A percentile compares a stretch with the other conserved stretches of the same genome.
Evolutionary conservation across 202 grass and related monocot species (phyloP).

Genomic region (Musa balbisiana): DNA sequence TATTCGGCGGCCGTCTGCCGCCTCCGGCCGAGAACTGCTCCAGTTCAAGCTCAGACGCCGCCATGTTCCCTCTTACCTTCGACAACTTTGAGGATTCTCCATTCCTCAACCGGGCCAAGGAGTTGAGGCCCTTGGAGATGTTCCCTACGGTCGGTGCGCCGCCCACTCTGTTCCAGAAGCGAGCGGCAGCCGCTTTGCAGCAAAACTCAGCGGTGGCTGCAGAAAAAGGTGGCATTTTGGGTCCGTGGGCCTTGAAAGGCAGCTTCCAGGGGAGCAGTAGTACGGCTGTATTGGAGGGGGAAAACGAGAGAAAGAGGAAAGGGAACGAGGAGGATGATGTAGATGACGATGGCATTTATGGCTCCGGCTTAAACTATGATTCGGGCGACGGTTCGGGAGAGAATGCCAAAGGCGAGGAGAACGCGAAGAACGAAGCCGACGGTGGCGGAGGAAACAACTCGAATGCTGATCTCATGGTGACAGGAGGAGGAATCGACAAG

Average conservation of each 20-base stretch:
- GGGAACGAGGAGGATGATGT: slow-evolving; percentile 40
- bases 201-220: not conserved
- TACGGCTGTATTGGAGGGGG: not conserved
- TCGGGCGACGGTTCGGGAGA: slow-evolving; percentile 27
- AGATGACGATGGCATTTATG: slow-evolving; percentile 47
- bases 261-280: not conserved
- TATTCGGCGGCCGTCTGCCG: slow-evolving; percentile 24
- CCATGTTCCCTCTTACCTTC: not conserved
- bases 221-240: slow-evolving; percentile 30
- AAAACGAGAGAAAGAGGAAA: slow-evolving; percentile 15
- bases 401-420: slow-evolving; percentile 6
- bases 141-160: not conserved
- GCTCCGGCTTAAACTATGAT: slow-evolving; percentile 27
- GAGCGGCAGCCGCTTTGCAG: slow-evolving; percentile 11
- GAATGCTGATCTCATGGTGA: slow-evolving; percentile 9
- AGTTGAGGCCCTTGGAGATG: slow-evolving; percentile 12
- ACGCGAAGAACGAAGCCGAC: not conserved
- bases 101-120: slow-evolving; percentile 16
- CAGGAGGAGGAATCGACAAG: slow-evolving; percentile 21
- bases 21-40: not conserved
- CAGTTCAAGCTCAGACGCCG: slow-evolving; percentile 9
- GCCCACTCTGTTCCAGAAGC: slow-evolving; percentile 20
- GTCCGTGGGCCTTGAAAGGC: not conserved
- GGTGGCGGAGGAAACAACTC: not conserved
- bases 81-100: slow-evolving; percentile 42